Base-by-base conservation (phyloP, 345 rosid species). In the Eucalyptus marginata region DNA sequence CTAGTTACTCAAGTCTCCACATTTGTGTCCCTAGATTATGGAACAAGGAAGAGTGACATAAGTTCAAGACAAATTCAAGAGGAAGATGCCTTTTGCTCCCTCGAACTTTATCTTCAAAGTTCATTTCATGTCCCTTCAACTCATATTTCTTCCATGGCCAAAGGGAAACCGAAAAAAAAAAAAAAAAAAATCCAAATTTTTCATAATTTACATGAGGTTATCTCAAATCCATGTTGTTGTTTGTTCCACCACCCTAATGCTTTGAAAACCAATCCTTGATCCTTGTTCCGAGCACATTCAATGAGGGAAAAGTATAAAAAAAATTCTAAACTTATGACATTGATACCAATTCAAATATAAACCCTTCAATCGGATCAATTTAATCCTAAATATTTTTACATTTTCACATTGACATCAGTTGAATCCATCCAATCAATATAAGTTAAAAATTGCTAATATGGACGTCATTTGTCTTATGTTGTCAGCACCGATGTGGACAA, bases 391-490 rank as follows among this genome's bases (percentile, higher is more conserved):
- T 36, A 36, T 36, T 36, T 36, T 36, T 3, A 1, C 15, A 50
- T 0, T n/a, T n/a, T n/a, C n/a, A n/a, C 1, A 5, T 50, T 50
- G 0, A 1, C 15, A 50, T 0, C 0, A 15, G 3, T 50, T 50
- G 1, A 50, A 0, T 50, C 20, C 18, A 50, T 58, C 6, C 6
- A 0, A 0, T 0, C 0, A 56, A 4, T 24, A 56, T 22, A 58
- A 3, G 7, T 0, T 0, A 1, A 0, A 24, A 58, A 1, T 22
- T 58, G 4, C 36, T 58, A 24, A 0, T 1, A 0, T 56, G 13
- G 1, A 0, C 0, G 0, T 0, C 0, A 10, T 8, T 12, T 1
- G 2, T 4, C 0, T 3, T 36, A 36, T 36, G n/a, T n/a, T n/a
- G n/a, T 36, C 3, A 36, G 36, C 3, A 36, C 36, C 2, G 36